Percentiles rank a stretch among this genome's conserved stretches.
These are phyloP conservation scores for Sugiyamaella novakii DNA, from an alignment of 1,139 yeast genomes.

Conservation along the genomic window DNA sequence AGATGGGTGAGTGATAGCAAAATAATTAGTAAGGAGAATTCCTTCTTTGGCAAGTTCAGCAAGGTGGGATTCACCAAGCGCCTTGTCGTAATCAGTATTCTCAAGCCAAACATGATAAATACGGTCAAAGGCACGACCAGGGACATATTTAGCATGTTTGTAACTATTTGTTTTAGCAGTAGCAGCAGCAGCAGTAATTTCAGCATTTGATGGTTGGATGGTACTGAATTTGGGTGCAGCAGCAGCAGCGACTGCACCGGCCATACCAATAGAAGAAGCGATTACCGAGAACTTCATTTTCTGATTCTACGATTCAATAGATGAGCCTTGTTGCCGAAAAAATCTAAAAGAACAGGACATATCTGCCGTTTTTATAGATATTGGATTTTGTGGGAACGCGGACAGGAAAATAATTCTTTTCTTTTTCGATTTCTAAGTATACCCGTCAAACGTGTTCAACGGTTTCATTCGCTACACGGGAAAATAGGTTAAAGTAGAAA, in stretches of 20 bases:
- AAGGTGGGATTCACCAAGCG: conserved; percentile 48
- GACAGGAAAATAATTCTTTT: no score
- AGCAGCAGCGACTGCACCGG: conserved; percentile 32
- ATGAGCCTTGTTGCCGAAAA: no score
- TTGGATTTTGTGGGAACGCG: no score
- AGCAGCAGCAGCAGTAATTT: conserved; percentile 45
- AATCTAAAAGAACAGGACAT: no score
- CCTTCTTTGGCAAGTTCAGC: conserved; percentile 48
- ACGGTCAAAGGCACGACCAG: conserved; percentile 49
- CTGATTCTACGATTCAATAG: no score
- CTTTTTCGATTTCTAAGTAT: no score
- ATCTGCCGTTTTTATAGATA: no score
- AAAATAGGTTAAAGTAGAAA: no score
- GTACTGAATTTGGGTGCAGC: conserved; percentile 43
- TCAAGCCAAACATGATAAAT: conserved; percentile 52
- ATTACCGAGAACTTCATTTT: conserved; percentile 21
- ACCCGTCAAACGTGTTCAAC: no score
- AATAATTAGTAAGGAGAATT: conserved; percentile 50
- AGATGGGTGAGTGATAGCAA: conserved; percentile 54
- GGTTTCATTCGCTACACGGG: no score
- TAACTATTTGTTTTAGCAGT: conserved; percentile 45
- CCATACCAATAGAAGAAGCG: conserved; percentile 28
- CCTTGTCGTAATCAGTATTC: conserved; percentile 54
- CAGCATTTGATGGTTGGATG: conserved; percentile 43
- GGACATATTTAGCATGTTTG: conserved; percentile 40